phyloP scores from a whole-genome alignment of 306 rosid genomes.

The Dalbergia cochinchinensis region DNA sequence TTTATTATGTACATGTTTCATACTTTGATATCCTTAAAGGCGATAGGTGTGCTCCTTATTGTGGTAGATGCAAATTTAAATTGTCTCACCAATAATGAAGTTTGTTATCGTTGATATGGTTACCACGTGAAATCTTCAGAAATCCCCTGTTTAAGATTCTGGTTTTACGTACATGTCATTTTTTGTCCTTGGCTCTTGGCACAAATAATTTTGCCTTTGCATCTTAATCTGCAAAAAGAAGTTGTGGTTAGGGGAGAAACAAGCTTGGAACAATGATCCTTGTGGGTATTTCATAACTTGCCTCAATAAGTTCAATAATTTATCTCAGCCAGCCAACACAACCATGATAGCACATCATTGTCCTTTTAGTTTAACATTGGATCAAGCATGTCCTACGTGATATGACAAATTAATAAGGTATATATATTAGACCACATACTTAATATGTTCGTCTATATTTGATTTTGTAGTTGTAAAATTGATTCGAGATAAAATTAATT shows the following conservation, averaged over 20 bases:
- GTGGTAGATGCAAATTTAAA: conserved; percentile 30
- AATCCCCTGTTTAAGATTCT: neutral
- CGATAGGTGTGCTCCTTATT: conserved; percentile 30
- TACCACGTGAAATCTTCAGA: conserved; percentile 22
- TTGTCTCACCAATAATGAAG: conserved; percentile 26
- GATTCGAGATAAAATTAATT: too few relatives aligned
- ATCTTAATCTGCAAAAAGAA: neutral
- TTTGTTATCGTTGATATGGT: conserved; percentile 20
- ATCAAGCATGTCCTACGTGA: conserved; percentile 46
- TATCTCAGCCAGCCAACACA: conserved; percentile 21
- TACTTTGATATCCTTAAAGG: conserved; percentile 36
- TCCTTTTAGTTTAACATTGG: conserved; percentile 53
- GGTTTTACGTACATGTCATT: conserved; percentile 15
- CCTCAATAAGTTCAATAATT: conserved; percentile 39
- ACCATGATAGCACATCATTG: conserved; percentile 45
- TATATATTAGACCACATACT: neutral
- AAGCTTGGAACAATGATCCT: conserved; percentile 10
- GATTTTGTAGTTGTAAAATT: too few relatives aligned
- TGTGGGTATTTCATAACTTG: conserved; percentile 25
- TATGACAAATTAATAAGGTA: conserved; percentile 34
- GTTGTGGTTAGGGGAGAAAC: neutral
- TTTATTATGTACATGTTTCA: neutral
- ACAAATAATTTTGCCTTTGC: neutral
- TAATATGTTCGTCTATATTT: too few relatives aligned
- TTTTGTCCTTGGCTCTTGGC: conserved; percentile 1